Conservation (phyloP, 371 early-diverging fungal species). For the Apophysomyces trapeziformis region DNA sequence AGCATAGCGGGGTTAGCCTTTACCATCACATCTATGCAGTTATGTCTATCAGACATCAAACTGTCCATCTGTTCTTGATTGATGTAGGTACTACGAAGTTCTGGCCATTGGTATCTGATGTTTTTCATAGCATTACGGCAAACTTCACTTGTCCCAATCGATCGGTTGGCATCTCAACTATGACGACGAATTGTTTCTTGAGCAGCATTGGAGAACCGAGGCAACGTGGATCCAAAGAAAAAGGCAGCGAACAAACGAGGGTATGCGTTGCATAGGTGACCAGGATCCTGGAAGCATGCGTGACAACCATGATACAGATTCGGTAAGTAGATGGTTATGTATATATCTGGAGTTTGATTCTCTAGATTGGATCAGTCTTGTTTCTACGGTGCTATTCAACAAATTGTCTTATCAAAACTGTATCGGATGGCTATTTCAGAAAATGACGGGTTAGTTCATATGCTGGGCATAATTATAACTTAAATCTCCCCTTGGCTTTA, state of each 20-base stretch:
- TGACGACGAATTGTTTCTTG: constrained; percentile 10
- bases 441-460: constrained; percentile 7
- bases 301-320: neutral
- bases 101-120: neutral
- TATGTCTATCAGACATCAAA: constrained; percentile 12
- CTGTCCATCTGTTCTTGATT: constrained; percentile 3
- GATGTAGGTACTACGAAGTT: neutral
- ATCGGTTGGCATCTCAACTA: constrained; percentile 7
- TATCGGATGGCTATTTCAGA: constrained; percentile 2
- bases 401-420: constrained; percentile 12
- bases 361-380: neutral
- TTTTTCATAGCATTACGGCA: neutral
- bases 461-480: neutral
- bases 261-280: neutral
- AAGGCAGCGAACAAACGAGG: neutral
- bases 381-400: constrained; percentile 10
- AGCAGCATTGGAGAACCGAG: neutral
- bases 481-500: neutral
- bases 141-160: neutral
- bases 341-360: neutral
- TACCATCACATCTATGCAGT: constrained; percentile 12
- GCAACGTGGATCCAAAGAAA: neutral
- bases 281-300: neutral
- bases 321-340: neutral
- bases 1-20: constrained; percentile 14